Evolutionary conservation across 371 early-diverging fungal species (phyloP), one percentile per base, ranked within the genome.

Genomic region (Mortierella sp.): DNA sequence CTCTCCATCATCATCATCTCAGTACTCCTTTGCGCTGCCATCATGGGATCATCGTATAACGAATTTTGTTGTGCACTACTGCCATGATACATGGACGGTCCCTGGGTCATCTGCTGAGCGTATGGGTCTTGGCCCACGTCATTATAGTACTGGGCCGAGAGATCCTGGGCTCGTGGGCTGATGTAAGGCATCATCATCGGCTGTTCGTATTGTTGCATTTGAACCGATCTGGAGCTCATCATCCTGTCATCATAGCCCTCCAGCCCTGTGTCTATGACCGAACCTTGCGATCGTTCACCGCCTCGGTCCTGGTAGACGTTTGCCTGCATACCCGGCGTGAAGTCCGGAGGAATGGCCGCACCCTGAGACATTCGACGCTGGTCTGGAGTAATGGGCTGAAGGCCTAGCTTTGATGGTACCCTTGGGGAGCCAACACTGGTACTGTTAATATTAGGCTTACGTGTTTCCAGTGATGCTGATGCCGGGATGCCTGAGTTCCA

Each of bases 311-410:
- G 47, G 9, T 48, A 52, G 32, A 47, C 30, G 24, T 66, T 72
- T 27, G 72, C 51, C 39, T 72, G 72, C 15, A 66, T 21, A 7
- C 72, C 72, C 0, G 72, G 72, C 7, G 50, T 62, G 32, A 54
- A 57, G 24, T 72, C 58, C 4, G 67, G 55, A 14, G 58, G 62
- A 24, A 62, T 43, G 3, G 58, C 67, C 3, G 61, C 66, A 5
- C 55, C 55, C 6, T 70, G 60, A 37, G 39, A 34, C n/a, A 60
- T 6, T 9, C 30, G 9, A 8, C 50, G 53, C 1, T 48, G 54
- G 30, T 63, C 37, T 28, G 24, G n/a, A 19, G 19, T 47, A 44
- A 28, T 32, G 7, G 48, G 17, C 23, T n/a, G n/a, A n/a, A 24
- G 11, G n/a, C 49, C n/a, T 6, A 50, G 39, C 26, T 39, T 53